Base-by-base conservation (phyloP, 148 eudicot genomes). In the Fagopyrum homotropicum region DNA sequence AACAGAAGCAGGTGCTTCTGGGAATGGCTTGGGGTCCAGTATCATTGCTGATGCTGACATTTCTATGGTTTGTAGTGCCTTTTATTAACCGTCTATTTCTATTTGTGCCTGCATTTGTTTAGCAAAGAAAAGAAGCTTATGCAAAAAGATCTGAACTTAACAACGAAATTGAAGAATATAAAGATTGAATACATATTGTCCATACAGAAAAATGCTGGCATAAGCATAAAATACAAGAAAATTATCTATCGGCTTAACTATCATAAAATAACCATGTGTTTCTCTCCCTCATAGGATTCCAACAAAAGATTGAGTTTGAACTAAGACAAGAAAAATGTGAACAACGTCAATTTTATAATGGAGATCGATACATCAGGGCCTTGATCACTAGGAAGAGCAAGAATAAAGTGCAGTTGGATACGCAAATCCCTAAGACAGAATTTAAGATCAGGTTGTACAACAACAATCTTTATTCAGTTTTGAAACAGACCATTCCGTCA, bases 41-140 rank as follows among this genome's bases (percentile, higher is more conserved):
- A 73, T 22, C 80, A 78, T 73, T 49, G 76, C 64, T 19, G 80
- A 78, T 2, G 73, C 80, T 14, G 79, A 73, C 80, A 78, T 78
- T 70, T 70, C 73, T 70, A 30, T 29, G 1, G 15, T 11, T 63
- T 26, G 66, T 60, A 60, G 43, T 60, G 8, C 69, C 45, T 30
- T 19, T 30, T 63, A 63, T 63, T 44, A 63, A 44, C 5, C 22
- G 9, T 63, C 45, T 63, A 63, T 63, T 16, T 63, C 69, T 29
- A 29, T 63, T 29, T 6, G 29, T 63, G 4, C 69, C 69, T 63
- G 35, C 69, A 63, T 9, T 30, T 63, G n/a, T 30, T 29, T 63
- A 63, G 11, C 16, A 43, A 63, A 63, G 44, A 63, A 30, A n/a
- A 63, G 45, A 63, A 63, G 6, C 29, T 49, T 56, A 56, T 14